phyloP scores from a whole-genome alignment of 2,329 filamentous ascomycete species.

The Sphaerulina musiva region DNA sequence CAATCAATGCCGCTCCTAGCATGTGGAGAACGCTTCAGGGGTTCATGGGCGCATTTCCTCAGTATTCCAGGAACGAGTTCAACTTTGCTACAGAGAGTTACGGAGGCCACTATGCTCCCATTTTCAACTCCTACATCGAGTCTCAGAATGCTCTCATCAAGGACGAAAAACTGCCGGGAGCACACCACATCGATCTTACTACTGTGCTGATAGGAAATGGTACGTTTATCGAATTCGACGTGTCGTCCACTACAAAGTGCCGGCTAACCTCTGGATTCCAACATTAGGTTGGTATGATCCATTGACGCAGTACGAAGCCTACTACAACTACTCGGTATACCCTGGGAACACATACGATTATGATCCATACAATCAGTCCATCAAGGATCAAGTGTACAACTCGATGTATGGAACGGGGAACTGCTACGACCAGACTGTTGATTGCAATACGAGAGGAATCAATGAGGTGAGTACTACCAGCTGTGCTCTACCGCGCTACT shows the following conservation, averaged over 20 bases:
- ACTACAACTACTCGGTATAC: slow-evolving; percentile 52
- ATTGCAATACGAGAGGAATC: slow-evolving; percentile 49
- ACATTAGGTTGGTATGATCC: slow-evolving; percentile 48
- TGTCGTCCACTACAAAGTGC: neutral
- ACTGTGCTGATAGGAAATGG: slow-evolving; percentile 40
- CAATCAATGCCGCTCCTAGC: slow-evolving; percentile 48
- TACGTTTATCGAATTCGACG: neutral
- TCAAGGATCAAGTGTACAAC: slow-evolving; percentile 49
- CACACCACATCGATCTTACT: slow-evolving; percentile 31
- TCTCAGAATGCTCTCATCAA: slow-evolving; percentile 34
- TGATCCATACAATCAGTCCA: slow-evolving; percentile 46
- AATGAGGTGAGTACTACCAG: slow-evolving; percentile 29
- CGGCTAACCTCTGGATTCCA: neutral
- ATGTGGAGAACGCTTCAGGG: slow-evolving; percentile 57
- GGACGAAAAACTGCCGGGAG: slow-evolving; percentile 33
- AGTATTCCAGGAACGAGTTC: slow-evolving; percentile 27
- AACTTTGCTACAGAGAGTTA: slow-evolving; percentile 31
- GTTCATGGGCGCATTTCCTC: slow-evolving; percentile 55
- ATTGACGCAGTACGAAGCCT: slow-evolving; percentile 50
- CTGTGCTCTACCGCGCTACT: slow-evolving; percentile 7
- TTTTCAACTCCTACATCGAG: slow-evolving; percentile 30
- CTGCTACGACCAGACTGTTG: slow-evolving; percentile 51
- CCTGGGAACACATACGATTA: slow-evolving; percentile 55
- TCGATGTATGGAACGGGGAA: slow-evolving; percentile 56
- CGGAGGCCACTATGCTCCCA: slow-evolving; percentile 30